A percentile compares a stretch with the other conserved stretches of the same genome.
Evolutionary conservation across 352 stramenopile species (phyloP).

Genomic region (Aphanomyces stellatus): DNA sequence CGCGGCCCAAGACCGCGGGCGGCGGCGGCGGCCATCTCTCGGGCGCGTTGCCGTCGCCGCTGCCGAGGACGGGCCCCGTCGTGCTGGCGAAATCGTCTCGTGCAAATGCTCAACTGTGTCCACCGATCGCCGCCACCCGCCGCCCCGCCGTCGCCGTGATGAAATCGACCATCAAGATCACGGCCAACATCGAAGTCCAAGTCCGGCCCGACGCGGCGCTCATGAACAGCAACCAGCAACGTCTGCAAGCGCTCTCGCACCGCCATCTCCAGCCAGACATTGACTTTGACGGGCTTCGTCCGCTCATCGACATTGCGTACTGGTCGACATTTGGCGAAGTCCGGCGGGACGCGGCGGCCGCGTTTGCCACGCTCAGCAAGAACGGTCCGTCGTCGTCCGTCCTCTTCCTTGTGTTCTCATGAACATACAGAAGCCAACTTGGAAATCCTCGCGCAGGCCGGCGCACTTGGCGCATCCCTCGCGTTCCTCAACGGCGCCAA

Average conservation of each 20-base stretch:
- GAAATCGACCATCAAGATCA: neutral
- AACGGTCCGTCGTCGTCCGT: conserved; percentile 39
- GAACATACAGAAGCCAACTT: conserved; percentile 45
- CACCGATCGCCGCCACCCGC: neutral
- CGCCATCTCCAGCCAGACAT: conserved; percentile 32
- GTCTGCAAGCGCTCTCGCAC: neutral
- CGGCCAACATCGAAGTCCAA: neutral
- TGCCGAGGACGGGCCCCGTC: neutral
- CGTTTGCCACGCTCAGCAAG: conserved; percentile 58
- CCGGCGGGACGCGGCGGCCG: conserved; percentile 59
- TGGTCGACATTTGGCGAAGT: conserved; percentile 80
- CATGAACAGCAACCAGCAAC: neutral
- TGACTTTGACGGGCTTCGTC: conserved; percentile 50
- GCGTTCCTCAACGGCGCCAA: conserved; percentile 54
- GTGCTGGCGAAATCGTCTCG: neutral
- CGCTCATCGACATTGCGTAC: conserved; percentile 81
- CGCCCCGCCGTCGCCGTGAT: neutral
- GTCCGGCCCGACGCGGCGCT: neutral
- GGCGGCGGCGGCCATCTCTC: neutral
- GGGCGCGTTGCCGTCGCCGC: neutral
- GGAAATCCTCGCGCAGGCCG: conserved; percentile 52
- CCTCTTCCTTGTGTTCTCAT: neutral
- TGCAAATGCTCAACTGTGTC: neutral
- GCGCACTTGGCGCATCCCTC: conserved; percentile 58
- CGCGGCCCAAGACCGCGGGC: neutral